A percentile compares a stretch with the other conserved stretches of the same genome.
Conservation (phyloP, 768 basidiomycete genomes). For the Termitomyces sp. region DNA sequence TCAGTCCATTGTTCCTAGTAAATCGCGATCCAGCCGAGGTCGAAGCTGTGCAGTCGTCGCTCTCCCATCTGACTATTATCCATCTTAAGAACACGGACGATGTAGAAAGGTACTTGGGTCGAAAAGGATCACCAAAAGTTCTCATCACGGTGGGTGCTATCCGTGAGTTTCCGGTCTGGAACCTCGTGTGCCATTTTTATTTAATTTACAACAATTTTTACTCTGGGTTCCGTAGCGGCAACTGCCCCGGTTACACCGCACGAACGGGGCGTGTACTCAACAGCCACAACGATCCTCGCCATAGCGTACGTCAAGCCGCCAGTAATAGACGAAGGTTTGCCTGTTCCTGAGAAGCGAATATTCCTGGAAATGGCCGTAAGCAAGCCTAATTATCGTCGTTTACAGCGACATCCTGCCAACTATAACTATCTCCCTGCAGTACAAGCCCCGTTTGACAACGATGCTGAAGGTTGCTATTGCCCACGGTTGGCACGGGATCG, state of each 20-base stretch:
- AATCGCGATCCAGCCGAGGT: conserved; percentile 28
- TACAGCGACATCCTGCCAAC: background rate
- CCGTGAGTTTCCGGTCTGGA: conserved; percentile 17
- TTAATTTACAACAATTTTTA: background rate
- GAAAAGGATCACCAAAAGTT: conserved; percentile 15
- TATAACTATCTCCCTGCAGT: conserved; percentile 8
- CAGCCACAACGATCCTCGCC: conserved; percentile 22
- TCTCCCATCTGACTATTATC: conserved; percentile 22
- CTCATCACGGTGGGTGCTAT: conserved; percentile 31
- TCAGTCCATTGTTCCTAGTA: conserved; percentile 38
- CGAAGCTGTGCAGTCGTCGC: conserved; percentile 18
- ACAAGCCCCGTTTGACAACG: conserved; percentile 26
- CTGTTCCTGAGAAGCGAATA: conserved; percentile 22
- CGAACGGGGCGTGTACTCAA: conserved; percentile 28
- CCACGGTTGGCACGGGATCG: conserved; percentile 28
- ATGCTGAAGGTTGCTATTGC: conserved; percentile 27
- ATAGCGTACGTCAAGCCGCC: conserved; percentile 21
- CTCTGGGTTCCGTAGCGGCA: conserved; percentile 11
- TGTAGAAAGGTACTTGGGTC: conserved; percentile 23
- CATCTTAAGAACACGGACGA: conserved; percentile 24
- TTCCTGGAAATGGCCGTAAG: conserved; percentile 30
- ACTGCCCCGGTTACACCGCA: conserved; percentile 21
- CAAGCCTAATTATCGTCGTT: too few species aligned
- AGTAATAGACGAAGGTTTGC: conserved; percentile 12
- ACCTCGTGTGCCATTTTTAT: background rate